These are phyloP conservation scores for Amphibolis antarctica DNA, from an alignment of 106 monocot species.

Conservation along the genomic window DNA sequence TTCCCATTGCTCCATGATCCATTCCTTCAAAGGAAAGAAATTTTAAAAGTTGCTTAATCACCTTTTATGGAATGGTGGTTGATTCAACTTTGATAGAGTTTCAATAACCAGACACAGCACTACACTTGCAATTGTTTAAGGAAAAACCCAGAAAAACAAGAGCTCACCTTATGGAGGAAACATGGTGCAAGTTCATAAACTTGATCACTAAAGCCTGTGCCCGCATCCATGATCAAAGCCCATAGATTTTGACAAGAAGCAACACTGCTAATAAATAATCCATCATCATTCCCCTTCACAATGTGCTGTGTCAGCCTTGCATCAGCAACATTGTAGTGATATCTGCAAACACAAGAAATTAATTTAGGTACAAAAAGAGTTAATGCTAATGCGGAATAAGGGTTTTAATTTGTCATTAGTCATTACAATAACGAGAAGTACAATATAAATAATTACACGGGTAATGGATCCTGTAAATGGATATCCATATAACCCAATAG, in stretches of 20 bases:
- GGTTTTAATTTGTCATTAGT: too few relatives aligned
- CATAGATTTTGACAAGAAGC: constrained; percentile 63
- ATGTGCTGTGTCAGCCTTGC: constrained; percentile 54
- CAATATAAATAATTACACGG: too few relatives aligned
- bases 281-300: constrained; percentile 64
- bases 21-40: constrained; percentile 9
- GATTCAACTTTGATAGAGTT: too few relatives aligned
- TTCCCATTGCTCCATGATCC: constrained; percentile 41
- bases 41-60: too few relatives aligned
- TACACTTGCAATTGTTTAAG: too few relatives aligned
- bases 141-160: not conserved
- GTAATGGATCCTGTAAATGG: too few relatives aligned
- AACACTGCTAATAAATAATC: constrained; percentile 56
- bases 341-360: constrained; percentile 27
- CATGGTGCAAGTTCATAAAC: constrained; percentile 53
- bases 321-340: constrained; percentile 78
- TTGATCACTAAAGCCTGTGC: constrained; percentile 59
- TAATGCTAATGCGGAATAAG: too few relatives aligned
- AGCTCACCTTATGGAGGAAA: constrained; percentile 56
- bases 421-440: too few relatives aligned
- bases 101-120: too few relatives aligned
- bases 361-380: not conserved
- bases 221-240: constrained; percentile 87
- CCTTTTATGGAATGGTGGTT: too few relatives aligned
- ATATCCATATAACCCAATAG: too few relatives aligned